Evolutionary conservation across 192 early-diverging fungal genomes (phyloP).

Genomic region (Backusella sp.): DNA sequence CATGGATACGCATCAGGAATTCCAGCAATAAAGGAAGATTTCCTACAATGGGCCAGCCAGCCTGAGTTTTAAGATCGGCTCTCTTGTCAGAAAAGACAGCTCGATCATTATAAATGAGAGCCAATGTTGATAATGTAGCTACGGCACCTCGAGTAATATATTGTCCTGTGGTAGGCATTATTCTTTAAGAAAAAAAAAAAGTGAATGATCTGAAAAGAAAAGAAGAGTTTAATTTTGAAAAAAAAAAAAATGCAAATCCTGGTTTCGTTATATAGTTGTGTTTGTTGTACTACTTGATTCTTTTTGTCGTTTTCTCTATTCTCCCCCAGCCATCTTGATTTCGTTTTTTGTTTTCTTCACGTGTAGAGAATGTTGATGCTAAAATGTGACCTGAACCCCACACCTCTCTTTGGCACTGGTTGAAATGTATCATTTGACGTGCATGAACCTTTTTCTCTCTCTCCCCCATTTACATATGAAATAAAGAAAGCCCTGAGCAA

Average conservation of each 20-base stretch:
- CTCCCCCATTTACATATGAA: not conserved
- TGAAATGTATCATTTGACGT: not conserved
- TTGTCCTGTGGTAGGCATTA: not conserved
- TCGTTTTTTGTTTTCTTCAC: not conserved
- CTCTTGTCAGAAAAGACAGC: slow-evolving; percentile 18
- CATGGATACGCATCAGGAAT: not conserved
- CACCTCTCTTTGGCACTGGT: not conserved
- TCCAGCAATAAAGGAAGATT: not conserved
- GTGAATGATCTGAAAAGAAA: not conserved
- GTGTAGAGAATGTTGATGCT: not conserved
- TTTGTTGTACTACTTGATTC: not conserved
- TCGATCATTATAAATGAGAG: slow-evolving; percentile 15
- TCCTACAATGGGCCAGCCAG: slow-evolving; percentile 18
- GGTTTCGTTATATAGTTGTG: not conserved
- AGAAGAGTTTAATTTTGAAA: not conserved
- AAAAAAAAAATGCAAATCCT: not conserved
- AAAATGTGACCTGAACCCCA: slow-evolving; percentile 4
- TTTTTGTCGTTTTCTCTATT: not conserved
- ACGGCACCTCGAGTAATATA: not conserved
- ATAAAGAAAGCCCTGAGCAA: not conserved
- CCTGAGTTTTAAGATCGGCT: not conserved
- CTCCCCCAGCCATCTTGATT: not conserved
- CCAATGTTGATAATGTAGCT: not conserved
- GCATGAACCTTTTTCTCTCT: not conserved
- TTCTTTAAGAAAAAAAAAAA: not conserved